Conservation (phyloP, 2,329 filamentous ascomycete genomes). For the Catunica adiposa region DNA sequence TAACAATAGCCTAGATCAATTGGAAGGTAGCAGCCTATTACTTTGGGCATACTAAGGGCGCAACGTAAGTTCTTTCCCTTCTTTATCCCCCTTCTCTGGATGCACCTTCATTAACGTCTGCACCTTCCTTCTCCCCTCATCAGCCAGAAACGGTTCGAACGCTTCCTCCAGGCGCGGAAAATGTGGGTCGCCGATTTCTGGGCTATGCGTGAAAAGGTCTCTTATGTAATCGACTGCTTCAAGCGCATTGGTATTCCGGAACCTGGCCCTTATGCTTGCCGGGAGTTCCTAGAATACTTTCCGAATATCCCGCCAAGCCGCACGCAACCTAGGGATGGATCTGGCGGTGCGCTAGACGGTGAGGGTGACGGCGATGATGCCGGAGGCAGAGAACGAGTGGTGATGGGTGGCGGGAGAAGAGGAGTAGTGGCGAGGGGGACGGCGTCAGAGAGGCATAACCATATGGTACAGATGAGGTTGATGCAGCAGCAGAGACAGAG, state of each 20-base stretch:
- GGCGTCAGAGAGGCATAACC: not conserved
- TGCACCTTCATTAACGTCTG: not conserved
- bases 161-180: constrained; percentile 43
- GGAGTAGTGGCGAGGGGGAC: not conserved
- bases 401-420: not conserved
- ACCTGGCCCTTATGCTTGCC: constrained; percentile 11
- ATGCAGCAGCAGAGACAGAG: constrained; percentile 5
- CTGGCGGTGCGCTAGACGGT: not conserved
- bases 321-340: not conserved
- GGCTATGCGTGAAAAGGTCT: constrained; percentile 13
- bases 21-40: constrained; percentile 27
- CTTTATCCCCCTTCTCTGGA: not conserved
- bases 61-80: constrained; percentile 41
- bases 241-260: constrained; percentile 15
- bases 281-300: constrained; percentile 10
- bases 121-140: not conserved
- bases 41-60: constrained; percentile 32
- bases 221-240: constrained; percentile 11
- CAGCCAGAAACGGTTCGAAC: constrained; percentile 52
- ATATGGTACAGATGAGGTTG: constrained; percentile 6
- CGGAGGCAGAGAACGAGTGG: not conserved
- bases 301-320: constrained; percentile 7
- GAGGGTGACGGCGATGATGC: not conserved
- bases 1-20: constrained; percentile 35
- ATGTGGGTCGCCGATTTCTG: constrained; percentile 21